Evolutionary conservation across 345 rosid genomes (phyloP).

Genomic region (Lepidium aucheri): DNA sequence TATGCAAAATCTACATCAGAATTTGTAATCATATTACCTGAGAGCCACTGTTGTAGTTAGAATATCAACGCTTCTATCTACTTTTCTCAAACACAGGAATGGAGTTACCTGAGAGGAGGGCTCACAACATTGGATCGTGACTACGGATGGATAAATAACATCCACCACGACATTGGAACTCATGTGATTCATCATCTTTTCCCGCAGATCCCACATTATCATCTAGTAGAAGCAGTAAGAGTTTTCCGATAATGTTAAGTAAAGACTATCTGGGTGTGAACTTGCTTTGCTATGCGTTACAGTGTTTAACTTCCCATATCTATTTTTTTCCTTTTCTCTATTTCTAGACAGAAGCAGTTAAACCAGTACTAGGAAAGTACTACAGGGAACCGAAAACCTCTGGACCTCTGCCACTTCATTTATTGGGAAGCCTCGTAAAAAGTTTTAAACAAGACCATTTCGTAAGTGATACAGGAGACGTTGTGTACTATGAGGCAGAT

Average conservation of each 20-base stretch:
- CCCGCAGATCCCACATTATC: constrained; percentile 96
- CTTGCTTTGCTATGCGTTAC: background rate
- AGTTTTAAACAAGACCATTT: constrained; percentile 68
- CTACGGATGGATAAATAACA: constrained; percentile 73
- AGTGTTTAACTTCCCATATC: background rate
- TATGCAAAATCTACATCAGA: background rate
- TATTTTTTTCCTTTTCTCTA: background rate
- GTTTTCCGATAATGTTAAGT: constrained; percentile 47
- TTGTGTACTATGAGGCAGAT: constrained; percentile 58
- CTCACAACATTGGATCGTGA: constrained; percentile 79
- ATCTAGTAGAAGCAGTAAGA: constrained; percentile 77
- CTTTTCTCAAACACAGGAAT: constrained; percentile 39
- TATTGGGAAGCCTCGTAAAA: constrained; percentile 38
- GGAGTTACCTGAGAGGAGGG: constrained; percentile 91
- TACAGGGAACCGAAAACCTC: constrained; percentile 67
- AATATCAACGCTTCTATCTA: background rate
- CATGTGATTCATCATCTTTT: constrained; percentile 89
- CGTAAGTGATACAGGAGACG: constrained; percentile 61
- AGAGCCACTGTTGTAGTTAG: background rate
- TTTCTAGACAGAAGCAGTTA: constrained; percentile 65
- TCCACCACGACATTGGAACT: constrained; percentile 92
- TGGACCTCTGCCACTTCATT: constrained; percentile 52
- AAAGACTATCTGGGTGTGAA: background rate
- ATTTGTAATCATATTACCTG: background rate
- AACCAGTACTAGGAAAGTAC: constrained; percentile 64